phyloP scores from a whole-genome alignment of 2,329 filamentous ascomycete species.

The Epichloe typhina region DNA sequence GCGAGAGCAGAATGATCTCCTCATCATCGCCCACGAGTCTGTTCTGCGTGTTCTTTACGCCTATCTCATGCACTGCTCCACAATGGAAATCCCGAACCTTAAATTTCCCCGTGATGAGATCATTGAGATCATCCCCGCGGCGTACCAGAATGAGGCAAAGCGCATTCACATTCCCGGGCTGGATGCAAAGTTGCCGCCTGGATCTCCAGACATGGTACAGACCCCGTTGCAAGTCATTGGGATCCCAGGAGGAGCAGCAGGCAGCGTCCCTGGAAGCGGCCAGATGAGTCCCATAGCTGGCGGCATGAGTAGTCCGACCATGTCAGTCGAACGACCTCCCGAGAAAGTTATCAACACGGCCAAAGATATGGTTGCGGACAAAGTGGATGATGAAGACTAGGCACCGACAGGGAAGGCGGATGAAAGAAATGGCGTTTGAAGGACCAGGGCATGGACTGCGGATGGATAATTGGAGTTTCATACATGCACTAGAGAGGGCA shows the following conservation, averaged over 20 bases:
- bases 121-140: conserved; percentile 95
- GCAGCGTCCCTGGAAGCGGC: conserved; percentile 17
- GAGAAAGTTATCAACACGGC: conserved; percentile 37
- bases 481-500: no score
- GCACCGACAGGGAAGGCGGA: neutral
- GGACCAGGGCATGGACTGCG: neutral
- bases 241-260: conserved; percentile 13
- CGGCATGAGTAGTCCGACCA: conserved; percentile 30
- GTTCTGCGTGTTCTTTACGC: conserved; percentile 95
- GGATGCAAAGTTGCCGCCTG: conserved; percentile 55
- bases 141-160: conserved; percentile 92
- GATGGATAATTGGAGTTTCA: no score
- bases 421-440: no score
- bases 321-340: conserved; percentile 29
- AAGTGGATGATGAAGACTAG: conserved; percentile 39
- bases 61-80: conserved; percentile 97
- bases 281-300: conserved; percentile 36
- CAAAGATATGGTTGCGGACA: conserved; percentile 38
- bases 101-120: conserved; percentile 95
- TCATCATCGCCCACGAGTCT: conserved; percentile 96
- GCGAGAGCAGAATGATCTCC: conserved; percentile 90
- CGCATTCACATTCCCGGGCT: conserved; percentile 70
- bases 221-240: conserved; percentile 50
- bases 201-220: conserved; percentile 67
- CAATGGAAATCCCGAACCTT: conserved; percentile 82